Conservation (phyloP, 345 rosid genomes). For the Fremontodendron californicum region DNA sequence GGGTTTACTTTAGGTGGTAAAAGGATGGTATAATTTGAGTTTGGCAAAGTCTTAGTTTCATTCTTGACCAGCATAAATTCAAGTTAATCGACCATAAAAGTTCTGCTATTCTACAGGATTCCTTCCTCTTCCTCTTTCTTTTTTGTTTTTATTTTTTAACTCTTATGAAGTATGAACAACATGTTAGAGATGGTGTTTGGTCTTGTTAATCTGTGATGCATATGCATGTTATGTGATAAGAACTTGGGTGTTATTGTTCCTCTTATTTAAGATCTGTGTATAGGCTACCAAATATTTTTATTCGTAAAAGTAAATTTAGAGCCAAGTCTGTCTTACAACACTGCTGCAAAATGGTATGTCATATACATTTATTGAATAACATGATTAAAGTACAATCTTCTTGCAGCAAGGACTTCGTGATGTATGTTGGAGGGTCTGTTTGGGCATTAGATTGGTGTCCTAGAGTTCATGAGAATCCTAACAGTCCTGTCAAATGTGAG, state of each 20-base stretch:
- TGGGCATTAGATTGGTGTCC: slow-evolving; percentile 99
- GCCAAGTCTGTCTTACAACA: neutral
- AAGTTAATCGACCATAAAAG: neutral
- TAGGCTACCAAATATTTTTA: neutral
- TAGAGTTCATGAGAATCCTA: slow-evolving; percentile 43
- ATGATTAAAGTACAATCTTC: slow-evolving; percentile 15
- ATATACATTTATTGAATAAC: neutral
- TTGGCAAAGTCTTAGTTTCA: slow-evolving; percentile 7
- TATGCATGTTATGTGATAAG: neutral
- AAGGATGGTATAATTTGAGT: slow-evolving; percentile 1
- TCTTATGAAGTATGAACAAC: neutral
- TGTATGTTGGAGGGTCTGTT: slow-evolving; percentile 83
- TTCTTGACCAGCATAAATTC: slow-evolving; percentile 7
- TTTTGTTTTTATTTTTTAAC: neutral
- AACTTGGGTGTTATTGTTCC: neutral
- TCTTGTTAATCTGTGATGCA: neutral
- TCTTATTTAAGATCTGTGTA: neutral
- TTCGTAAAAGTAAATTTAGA: neutral
- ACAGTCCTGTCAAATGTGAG: slow-evolving; percentile 55
- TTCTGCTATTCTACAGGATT: neutral
- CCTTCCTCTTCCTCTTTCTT: too few relatives aligned
- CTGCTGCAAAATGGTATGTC: neutral
- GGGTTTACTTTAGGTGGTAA: neutral
- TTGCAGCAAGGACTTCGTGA: slow-evolving; percentile 77
- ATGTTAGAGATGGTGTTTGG: neutral